phyloP scores from a whole-genome alignment of 2,329 filamentous ascomycete genomes.

The Penicillium concentricum region DNA sequence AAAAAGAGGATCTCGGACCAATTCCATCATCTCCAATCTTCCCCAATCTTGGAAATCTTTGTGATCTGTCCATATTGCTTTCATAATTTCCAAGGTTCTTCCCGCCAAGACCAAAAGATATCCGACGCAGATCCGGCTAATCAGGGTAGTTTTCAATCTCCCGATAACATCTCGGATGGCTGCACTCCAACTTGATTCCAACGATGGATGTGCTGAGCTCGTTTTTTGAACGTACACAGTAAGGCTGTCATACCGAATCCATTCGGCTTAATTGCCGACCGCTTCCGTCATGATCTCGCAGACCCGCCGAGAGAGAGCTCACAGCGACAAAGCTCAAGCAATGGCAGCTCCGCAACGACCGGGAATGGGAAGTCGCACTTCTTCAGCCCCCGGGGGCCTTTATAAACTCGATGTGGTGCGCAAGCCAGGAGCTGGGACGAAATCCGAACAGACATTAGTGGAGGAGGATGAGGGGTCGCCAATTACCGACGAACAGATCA shows the following conservation, averaged over 20 bases:
- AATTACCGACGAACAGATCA: slow-evolving; percentile 14
- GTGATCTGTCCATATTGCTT: slow-evolving; percentile 7
- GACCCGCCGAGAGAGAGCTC: slow-evolving; percentile 31
- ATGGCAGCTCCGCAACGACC: slow-evolving; percentile 30
- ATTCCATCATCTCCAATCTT: not conserved
- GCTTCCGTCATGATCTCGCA: slow-evolving; percentile 28
- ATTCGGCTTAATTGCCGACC: slow-evolving; percentile 8
- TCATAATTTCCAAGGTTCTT: not conserved
- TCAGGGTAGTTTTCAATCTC: not conserved
- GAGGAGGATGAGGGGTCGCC: slow-evolving; percentile 32
- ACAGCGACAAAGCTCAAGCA: slow-evolving; percentile 32
- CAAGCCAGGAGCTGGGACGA: slow-evolving; percentile 19
- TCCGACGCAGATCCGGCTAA: slow-evolving; percentile 2
- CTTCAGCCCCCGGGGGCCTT: slow-evolving; percentile 37
- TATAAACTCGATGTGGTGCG: slow-evolving; percentile 27
- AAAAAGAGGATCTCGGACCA: not conserved
- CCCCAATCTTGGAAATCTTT: not conserved
- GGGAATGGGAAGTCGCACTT: slow-evolving; percentile 33
- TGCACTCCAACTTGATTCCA: slow-evolving; percentile 14
- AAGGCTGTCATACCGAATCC: slow-evolving; percentile 21
- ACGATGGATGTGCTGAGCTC: slow-evolving; percentile 36
- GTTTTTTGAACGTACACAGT: slow-evolving; percentile 31
- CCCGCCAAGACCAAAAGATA: slow-evolving; percentile 3
- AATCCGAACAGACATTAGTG: slow-evolving; percentile 24
- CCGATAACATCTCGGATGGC: slow-evolving; percentile 4